Evolutionary conservation across 345 rosid species (phyloP).

Genomic region (Heritiera littoralis): DNA sequence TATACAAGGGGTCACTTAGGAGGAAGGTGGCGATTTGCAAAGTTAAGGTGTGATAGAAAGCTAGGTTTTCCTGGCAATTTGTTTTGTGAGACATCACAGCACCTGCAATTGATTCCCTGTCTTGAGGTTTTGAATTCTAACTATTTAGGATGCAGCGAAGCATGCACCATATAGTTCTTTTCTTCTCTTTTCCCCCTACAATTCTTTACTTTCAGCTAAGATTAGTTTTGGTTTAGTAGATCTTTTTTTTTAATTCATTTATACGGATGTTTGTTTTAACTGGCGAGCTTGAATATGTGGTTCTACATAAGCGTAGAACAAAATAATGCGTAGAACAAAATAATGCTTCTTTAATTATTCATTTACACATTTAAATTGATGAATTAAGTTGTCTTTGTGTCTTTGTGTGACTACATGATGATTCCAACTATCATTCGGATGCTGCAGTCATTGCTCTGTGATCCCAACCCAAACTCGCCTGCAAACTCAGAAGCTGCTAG

Average conservation of each 20-base stretch:
- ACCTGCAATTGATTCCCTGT: not conserved
- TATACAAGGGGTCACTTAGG: not conserved
- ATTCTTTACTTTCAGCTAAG: not conserved
- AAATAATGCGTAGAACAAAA: not conserved
- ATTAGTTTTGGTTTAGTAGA: not conserved
- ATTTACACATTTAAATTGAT: not conserved
- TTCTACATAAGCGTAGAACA: not conserved
- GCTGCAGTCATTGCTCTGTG: slow-evolving; percentile 52
- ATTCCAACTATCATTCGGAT: not conserved
- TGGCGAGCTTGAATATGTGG: not conserved
- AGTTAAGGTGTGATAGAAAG: not conserved
- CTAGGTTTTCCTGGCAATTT: not conserved
- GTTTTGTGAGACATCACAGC: not conserved
- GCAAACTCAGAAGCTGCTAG: slow-evolving; percentile 81
- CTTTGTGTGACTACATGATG: not conserved
- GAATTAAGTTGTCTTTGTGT: not conserved
- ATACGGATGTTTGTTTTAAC: not conserved
- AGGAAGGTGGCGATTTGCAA: not conserved
- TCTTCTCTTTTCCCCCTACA: not conserved
- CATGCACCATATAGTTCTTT: not conserved
- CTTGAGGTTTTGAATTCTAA: not conserved
- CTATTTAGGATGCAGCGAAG: not conserved
- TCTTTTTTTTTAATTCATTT: not conserved
- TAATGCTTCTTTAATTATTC: not conserved
- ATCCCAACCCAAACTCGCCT: slow-evolving; percentile 80